Evolutionary conservation across 2,329 filamentous ascomycete genomes (phyloP).

Genomic region (Phaeosphaeriaceae sp.): DNA sequence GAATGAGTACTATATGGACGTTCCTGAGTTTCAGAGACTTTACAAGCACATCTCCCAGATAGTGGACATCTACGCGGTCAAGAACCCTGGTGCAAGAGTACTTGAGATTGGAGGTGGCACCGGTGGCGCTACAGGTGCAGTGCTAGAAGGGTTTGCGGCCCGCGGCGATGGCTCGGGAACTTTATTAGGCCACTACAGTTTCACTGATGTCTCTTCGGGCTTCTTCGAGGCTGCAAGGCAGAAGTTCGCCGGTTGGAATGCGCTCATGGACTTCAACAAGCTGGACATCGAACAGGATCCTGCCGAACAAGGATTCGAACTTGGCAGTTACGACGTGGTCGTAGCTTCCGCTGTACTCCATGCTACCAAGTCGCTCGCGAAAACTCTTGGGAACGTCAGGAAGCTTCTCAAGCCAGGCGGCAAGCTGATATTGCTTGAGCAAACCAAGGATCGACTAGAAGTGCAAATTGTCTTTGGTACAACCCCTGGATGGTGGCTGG

Average conservation of each 20-base stretch:
- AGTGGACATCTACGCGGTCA: constrained; percentile 10
- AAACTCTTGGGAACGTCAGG: not conserved
- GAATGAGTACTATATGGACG: constrained; percentile 4
- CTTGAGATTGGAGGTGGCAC: constrained; percentile 19
- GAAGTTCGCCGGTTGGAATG: not conserved
- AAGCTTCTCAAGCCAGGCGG: constrained; percentile 46
- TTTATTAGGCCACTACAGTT: constrained; percentile 11
- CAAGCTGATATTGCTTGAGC: constrained; percentile 47
- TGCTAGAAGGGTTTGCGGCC: constrained; percentile 1
- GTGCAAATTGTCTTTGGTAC: not conserved
- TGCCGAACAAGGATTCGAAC: constrained; percentile 10
- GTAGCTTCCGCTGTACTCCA: constrained; percentile 6
- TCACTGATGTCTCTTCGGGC: constrained; percentile 21
- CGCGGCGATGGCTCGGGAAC: not conserved
- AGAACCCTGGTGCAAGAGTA: constrained; percentile 3
- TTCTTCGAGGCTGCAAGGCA: constrained; percentile 14
- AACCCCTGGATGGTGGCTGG: constrained; percentile 1
- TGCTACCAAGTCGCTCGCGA: not conserved
- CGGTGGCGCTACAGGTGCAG: constrained; percentile 14
- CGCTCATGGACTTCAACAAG: constrained; percentile 4
- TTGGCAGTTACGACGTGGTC: constrained; percentile 13
- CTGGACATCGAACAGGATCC: constrained; percentile 14
- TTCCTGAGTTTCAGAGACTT: constrained; percentile 4
- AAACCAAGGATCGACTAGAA: not conserved
- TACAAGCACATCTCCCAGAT: constrained; percentile 3